Base-by-base conservation (phyloP, 495 filamentous ascomycete species). In the Paragyromitra xinjiangensis region DNA sequence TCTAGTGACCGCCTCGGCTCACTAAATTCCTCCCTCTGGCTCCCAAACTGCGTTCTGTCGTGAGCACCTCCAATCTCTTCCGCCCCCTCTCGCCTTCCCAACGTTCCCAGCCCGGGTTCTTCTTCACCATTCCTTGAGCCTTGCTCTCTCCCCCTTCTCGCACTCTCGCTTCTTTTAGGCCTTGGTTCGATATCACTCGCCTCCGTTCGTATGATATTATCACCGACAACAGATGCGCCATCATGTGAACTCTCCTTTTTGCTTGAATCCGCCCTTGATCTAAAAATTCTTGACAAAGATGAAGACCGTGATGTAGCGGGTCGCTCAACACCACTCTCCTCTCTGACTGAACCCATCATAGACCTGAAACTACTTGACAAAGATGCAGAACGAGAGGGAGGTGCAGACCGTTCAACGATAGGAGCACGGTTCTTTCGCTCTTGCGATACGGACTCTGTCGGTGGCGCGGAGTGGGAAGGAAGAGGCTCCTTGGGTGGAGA, bases 121-220 rank as follows among this genome's bases (percentile, higher is more conserved):
- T 59, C 59, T n/a, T 64, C 39, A 2, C 69, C 62, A 44, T 48
- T 51, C 62, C 45, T 73, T 59, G 45, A 50, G 37, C 16, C 42
- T 16, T 78, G 59, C 39, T 58, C 70, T 51, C 69, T 66, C 39
- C 44, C 75, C 44, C 79, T 79, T 24, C 51, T 69, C 44, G 55
- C 71, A 8, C 64, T 68, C 61, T 78, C 77, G 6, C 69, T 64
- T 16, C 8, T 29, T 8, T 71, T 50, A 19, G 56, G 67, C 24
- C 40, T 29, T 8, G 24, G 44, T 9, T 39, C 44, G 39, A 16
- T 19, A 19, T 42, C 45, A 7, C 19, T 51, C 29, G 19, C 14
- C 69, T 34, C 59, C 3, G 44, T 29, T 16, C 61, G 40, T 51
- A 50, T 39, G 34, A 9, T 12, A 12, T 72, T 58, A 5, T 61